A percentile compares a stretch with the other conserved stretches of the same genome.
phyloP scores from a whole-genome alignment of 2,329 filamentous ascomycete species.

The Aspergillus unguis region DNA sequence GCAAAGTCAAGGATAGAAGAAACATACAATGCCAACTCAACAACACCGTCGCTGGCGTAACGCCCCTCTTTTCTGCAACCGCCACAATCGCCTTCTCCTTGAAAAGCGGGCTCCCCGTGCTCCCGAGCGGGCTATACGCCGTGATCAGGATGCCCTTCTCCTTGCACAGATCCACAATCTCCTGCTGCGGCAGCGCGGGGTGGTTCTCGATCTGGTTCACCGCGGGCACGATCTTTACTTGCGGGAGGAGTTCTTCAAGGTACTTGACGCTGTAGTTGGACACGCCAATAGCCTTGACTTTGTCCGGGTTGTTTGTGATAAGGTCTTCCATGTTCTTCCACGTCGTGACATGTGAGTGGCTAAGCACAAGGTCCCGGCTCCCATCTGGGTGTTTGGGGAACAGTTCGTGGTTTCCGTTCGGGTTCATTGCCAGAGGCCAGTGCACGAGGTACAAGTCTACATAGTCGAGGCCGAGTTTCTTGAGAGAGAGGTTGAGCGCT shows the following conservation, averaged over 20 bases:
- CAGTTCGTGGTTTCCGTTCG: constrained; percentile 40
- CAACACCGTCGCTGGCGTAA: constrained; percentile 39
- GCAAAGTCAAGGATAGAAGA: neutral
- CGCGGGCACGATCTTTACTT: constrained; percentile 61
- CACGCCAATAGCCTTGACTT: constrained; percentile 57
- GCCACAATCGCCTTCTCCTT: constrained; percentile 41
- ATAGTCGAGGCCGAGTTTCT: constrained; percentile 72
- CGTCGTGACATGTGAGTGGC: constrained; percentile 69
- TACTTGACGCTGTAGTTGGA: constrained; percentile 54
- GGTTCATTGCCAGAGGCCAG: constrained; percentile 77
- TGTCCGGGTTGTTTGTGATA: constrained; percentile 45
- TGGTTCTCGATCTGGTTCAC: constrained; percentile 82
- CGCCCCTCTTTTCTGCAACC: constrained; percentile 40
- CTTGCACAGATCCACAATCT: constrained; percentile 52
- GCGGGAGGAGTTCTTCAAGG: constrained; percentile 54
- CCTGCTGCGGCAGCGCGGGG: constrained; percentile 61
- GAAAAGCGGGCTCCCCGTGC: constrained; percentile 44
- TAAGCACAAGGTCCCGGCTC: constrained; percentile 66
- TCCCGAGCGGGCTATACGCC: constrained; percentile 48
- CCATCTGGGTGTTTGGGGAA: constrained; percentile 75
- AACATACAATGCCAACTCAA: constrained; percentile 45
- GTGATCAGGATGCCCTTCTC: constrained; percentile 52
- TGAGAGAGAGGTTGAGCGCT: constrained; percentile 68
- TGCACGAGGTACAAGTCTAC: constrained; percentile 80
- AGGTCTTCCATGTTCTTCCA: constrained; percentile 69